Evolutionary conservation across 306 rosid species (phyloP).

Genomic region (Pueraria montana): DNA sequence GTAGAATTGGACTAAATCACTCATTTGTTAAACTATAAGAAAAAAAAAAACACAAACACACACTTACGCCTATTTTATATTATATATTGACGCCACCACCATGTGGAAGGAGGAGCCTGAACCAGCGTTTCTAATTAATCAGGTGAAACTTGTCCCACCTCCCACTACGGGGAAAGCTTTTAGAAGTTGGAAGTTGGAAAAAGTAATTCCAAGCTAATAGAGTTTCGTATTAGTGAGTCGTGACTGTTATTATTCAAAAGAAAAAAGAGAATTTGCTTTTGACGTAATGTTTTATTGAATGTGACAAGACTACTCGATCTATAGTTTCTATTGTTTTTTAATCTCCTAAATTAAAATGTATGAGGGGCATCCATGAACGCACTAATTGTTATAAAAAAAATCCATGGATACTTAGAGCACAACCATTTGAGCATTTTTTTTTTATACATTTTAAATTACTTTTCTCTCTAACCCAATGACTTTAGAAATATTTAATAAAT

Average conservation of each 20-base stretch:
- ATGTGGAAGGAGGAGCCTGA: background rate
- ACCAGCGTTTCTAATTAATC: background rate
- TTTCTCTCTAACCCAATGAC: no score
- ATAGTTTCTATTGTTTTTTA: background rate
- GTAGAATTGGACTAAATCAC: no score
- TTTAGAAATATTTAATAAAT: no score
- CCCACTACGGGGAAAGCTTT: constrained; percentile 20
- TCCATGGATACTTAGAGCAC: background rate
- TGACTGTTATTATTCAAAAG: constrained; percentile 1
- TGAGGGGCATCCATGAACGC: background rate
- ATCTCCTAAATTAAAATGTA: background rate
- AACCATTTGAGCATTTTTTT: background rate
- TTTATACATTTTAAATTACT: background rate
- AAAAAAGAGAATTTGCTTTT: constrained; percentile 31
- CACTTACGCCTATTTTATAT: background rate
- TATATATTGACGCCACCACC: background rate
- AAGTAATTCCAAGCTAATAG: constrained; percentile 33
- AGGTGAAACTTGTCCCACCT: background rate
- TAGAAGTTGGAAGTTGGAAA: constrained; percentile 38
- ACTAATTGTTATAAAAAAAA: background rate
- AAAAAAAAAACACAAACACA: no score
- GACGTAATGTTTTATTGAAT: constrained; percentile 9
- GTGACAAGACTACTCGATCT: constrained; percentile 26
- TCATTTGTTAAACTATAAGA: no score
- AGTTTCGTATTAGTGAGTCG: constrained; percentile 17